Evolutionary conservation across 177 flowering plant genomes (phyloP), one percentile per base, ranked within the genome.

Genomic region (Vitis hybrid): DNA sequence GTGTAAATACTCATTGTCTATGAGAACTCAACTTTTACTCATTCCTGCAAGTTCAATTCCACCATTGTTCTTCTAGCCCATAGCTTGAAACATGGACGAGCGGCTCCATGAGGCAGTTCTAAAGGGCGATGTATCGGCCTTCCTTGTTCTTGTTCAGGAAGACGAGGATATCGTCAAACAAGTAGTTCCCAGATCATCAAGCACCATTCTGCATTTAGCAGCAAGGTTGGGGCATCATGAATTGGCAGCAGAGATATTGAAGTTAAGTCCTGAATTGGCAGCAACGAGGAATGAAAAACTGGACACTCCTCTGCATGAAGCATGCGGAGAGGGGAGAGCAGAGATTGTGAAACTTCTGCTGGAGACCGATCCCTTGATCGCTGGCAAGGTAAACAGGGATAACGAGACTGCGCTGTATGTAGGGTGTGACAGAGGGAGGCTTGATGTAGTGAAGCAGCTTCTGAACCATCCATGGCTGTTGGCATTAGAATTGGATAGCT

Each of bases 221-320:
- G 80, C 87, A 0, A 75, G 78, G 50, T 80, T 80, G 51, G 89
- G 88, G 7, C 85, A 79, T 50, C 63, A 74, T 27, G 83, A 72
- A 6, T 35, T 84, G 74, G 88, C 80, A 0, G 3, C 59, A 8
- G 84, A 84, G 78, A 67, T 85, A 0, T 30, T 85, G 49, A 80
- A 66, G 56, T 6, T 76, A 24, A 11, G 65, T 27, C 87, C 88
- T 51, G 79, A 80, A 21, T 66, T 84, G 84, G 81, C 74, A 52
- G 16, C 57, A 0, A 58, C 68, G 3, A 81, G 75, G 80, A 87
- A 87, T 50, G 78, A 77, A 14, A 79, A 65, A 62, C 24, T 76
- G 76, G 91, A 87, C 79, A 87, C 91, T 10, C 85, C 91, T 11
- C 32, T 87, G 74, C 85, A 84, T 21, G 86, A 79, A 55, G 89